Base-by-base conservation (phyloP, 2,329 filamentous ascomycete species). In the Graphiopsis chlorocephala region DNA sequence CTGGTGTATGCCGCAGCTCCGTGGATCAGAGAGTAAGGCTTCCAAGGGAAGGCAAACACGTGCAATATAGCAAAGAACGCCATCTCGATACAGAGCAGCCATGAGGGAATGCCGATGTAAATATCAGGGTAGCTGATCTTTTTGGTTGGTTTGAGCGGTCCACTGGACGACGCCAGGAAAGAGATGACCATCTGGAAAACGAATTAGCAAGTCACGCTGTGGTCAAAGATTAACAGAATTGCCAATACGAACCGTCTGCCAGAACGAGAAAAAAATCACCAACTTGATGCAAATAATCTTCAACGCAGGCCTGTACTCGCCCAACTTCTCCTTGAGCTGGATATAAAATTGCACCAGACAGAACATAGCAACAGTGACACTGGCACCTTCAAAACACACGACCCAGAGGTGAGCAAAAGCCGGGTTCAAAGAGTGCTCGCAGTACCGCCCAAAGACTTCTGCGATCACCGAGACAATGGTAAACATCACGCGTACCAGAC, bases 201-300 rank as follows among this genome's bases (percentile, higher is more conserved):
- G 15, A n/a, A 26, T 63, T 59, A 71, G 64, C 66, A 28, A 45
- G 17, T 3, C 1, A 52, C 15, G 60, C 31, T 53, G 25, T 14
- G 20, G 20, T 6, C 38, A 35, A 29, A n/a, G 10, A 26, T 4
- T 25, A 17, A 11, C 11, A n/a, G 12, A 25, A 14, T 7, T 23
- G 12, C 3, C 3, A 31, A 23, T 20, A 67, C 79, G 69, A 71
- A 84, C 81, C 33, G 80, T 82, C 74, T 97, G 92, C 92, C 92
- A 96, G 77, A 96, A 96, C 38, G 89, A 93, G 70, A 97, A 84
- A 81, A 96, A 96, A 72, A 96, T 92, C 73, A 96, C 92, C 29
- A 96, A 84, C 78, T 96, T 96, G 79, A 97, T 95, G 72, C 91
- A 90, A 23, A 92, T 74, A 28, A 96, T 88, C 77, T 96, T 96